Conservation (phyloP, 176 grass and related monocot species). For the Saccharum spontaneum region DNA sequence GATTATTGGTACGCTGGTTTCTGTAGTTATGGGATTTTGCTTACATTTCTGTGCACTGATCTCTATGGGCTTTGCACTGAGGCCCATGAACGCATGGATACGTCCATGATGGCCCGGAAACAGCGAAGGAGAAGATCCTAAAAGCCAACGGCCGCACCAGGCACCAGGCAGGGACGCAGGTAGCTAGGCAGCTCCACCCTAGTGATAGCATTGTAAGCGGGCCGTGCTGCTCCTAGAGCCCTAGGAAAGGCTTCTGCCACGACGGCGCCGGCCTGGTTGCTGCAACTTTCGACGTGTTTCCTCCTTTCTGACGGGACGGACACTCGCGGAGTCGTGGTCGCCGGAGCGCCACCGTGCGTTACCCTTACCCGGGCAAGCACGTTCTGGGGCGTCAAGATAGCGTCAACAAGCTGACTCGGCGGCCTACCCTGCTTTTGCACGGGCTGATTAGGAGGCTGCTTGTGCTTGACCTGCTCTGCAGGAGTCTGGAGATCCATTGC, state of each 20-base stretch:
- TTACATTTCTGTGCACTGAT: not conserved
- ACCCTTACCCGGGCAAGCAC: not conserved
- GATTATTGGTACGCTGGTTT: too few relatives aligned
- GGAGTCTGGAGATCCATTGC: not conserved
- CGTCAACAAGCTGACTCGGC: not conserved
- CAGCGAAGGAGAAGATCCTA: too few relatives aligned
- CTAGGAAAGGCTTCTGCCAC: too few relatives aligned
- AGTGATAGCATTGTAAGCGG: too few relatives aligned
- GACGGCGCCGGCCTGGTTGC: too few relatives aligned
- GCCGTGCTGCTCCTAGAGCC: too few relatives aligned
- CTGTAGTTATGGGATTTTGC: too few relatives aligned
- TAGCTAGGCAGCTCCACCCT: too few relatives aligned
- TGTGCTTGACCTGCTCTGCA: not conserved
- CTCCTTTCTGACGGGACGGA: constrained; percentile 1
- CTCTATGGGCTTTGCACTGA: not conserved
- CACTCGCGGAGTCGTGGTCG: not conserved
- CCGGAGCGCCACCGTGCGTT: not conserved
- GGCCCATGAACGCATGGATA: not conserved
- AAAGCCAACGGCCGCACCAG: too few relatives aligned
- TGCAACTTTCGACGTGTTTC: not conserved
- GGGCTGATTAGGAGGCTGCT: not conserved
- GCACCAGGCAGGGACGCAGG: too few relatives aligned
- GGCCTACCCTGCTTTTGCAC: not conserved
- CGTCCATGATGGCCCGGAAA: not conserved
- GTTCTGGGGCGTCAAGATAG: not conserved